These are phyloP conservation scores for Aspergillus sp. DNA, from an alignment of 2,329 filamentous ascomycete species.

Conservation along the genomic window DNA sequence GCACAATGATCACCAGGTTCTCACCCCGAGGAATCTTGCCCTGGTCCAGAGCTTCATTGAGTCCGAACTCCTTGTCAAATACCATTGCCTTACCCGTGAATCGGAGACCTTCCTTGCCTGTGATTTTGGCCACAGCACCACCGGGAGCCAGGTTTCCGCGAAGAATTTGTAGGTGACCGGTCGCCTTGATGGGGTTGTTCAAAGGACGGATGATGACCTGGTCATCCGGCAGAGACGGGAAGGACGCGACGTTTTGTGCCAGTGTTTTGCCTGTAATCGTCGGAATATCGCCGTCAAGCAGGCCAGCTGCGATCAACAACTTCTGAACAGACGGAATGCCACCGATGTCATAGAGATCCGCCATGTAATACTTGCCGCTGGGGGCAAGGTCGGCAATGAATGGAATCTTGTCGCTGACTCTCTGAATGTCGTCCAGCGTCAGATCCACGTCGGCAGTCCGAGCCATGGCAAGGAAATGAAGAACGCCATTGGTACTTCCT, in stretches of 20 bases:
- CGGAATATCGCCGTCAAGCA: slow-evolving; percentile 71
- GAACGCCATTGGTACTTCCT: slow-evolving; percentile 80
- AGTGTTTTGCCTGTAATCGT: slow-evolving; percentile 84
- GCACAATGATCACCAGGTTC: slow-evolving; percentile 83
- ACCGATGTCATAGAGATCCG: slow-evolving; percentile 79
- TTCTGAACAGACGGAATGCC: slow-evolving; percentile 84
- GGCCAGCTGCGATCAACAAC: slow-evolving; percentile 68
- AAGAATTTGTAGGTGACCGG: slow-evolving; percentile 84
- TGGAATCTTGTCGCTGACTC: slow-evolving; percentile 75
- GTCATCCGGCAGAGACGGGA: slow-evolving; percentile 69
- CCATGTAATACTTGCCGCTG: slow-evolving; percentile 79
- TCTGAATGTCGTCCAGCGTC: slow-evolving; percentile 76
- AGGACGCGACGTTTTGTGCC: slow-evolving; percentile 72
- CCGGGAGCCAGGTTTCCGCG: slow-evolving; percentile 82
- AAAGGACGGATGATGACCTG: slow-evolving; percentile 81
- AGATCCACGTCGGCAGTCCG: slow-evolving; percentile 74
- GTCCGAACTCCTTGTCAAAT: slow-evolving; percentile 78
- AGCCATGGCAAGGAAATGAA: slow-evolving; percentile 89
- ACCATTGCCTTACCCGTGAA: slow-evolving; percentile 79
- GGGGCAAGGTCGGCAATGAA: slow-evolving; percentile 84
- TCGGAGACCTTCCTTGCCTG: slow-evolving; percentile 81
- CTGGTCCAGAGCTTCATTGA: slow-evolving; percentile 68
- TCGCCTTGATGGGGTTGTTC: slow-evolving; percentile 76
- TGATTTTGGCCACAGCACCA: slow-evolving; percentile 92
- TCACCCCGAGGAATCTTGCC: slow-evolving; percentile 69